phyloP scores from a whole-genome alignment of 2,329 filamentous ascomycete species.

The Diatrype stigma region DNA sequence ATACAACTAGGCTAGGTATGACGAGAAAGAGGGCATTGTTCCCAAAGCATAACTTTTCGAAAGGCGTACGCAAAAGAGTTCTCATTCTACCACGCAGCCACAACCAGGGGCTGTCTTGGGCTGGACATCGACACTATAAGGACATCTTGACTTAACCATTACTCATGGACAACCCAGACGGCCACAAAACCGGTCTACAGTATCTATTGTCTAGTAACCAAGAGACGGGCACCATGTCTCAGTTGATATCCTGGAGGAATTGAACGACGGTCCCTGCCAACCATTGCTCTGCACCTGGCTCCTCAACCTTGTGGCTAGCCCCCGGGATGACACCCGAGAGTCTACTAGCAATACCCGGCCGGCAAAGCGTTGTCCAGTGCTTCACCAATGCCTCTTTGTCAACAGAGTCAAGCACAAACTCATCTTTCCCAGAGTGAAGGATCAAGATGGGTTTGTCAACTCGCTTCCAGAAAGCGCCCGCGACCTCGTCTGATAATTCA shows the following conservation, averaged over 20 bases:
- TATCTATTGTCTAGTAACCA: no score
- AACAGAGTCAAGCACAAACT: constrained; percentile 55
- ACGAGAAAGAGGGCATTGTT: no score
- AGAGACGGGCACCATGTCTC: no score
- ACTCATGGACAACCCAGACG: no score
- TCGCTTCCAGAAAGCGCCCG: constrained; percentile 61
- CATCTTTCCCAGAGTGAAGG: constrained; percentile 62
- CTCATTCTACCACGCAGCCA: no score
- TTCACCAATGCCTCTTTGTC: constrained; percentile 55
- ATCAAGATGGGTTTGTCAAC: constrained; percentile 59
- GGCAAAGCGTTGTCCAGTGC: constrained; percentile 49
- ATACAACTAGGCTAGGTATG: no score
- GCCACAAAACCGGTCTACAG: no score
- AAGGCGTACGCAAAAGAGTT: no score
- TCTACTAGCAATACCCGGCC: constrained; percentile 40
- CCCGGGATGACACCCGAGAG: constrained; percentile 51
- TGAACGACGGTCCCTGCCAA: constrained; percentile 41
- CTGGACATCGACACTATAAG: no score
- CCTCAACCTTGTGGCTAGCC: constrained; percentile 47
- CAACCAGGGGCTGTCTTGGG: no score
- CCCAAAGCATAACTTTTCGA: no score
- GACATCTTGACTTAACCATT: no score
- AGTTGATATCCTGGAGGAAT: constrained; percentile 35
- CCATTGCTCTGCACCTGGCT: constrained; percentile 44
- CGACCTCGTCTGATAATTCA: constrained; percentile 55